Base-by-base conservation (phyloP, 2,329 filamentous ascomycete species). In the Xylariaceae sp. region DNA sequence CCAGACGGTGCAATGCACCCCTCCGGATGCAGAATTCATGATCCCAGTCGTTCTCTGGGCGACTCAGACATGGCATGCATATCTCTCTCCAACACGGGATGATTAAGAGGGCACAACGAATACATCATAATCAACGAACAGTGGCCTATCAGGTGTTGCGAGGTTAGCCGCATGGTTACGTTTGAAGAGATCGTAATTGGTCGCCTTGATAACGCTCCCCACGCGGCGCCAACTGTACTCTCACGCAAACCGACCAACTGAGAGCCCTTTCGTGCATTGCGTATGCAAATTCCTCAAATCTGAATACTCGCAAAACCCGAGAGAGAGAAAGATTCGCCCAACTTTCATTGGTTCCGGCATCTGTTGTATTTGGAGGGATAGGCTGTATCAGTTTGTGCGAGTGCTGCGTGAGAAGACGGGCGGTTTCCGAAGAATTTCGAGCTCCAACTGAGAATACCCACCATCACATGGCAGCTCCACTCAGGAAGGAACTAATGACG, bases 161-260 rank as follows among this genome's bases (percentile, higher is more conserved):
- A 46, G 43, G 43, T 50, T 57, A 61, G 57, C 59, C 57, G 54
- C 59, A 60, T 54, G 49, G 47, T 51, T 48, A 42, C 48, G 42
- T 49, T 54, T 52, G 42, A 42, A 45, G 41, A 44, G 37, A 18
- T 36, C 45, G 36, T 38, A 37, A 60, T 62, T 60, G 57, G 57
- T 38, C 51, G 47, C 45, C 42, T 47, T 55, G 50, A 50, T 56
- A 55, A 52, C 51, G 41, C 49, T 52, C 53, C 52, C 56, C 53
- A 54, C 54, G 52, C 47, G 44, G 33, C 46, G 40, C 38, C 45
- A 35, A 31, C 29, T 52, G 50, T 46, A 47, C 50, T 38, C 29
- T 41, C 37, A 39, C 37, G 45, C 45, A 45, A 50, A 48, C 50
- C 45, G 48, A 47, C 42, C 40, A 47, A 45, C 24, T 32, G 29